Conservation (phyloP, 495 filamentous ascomycete species). For the Penicillium diatomitis region DNA sequence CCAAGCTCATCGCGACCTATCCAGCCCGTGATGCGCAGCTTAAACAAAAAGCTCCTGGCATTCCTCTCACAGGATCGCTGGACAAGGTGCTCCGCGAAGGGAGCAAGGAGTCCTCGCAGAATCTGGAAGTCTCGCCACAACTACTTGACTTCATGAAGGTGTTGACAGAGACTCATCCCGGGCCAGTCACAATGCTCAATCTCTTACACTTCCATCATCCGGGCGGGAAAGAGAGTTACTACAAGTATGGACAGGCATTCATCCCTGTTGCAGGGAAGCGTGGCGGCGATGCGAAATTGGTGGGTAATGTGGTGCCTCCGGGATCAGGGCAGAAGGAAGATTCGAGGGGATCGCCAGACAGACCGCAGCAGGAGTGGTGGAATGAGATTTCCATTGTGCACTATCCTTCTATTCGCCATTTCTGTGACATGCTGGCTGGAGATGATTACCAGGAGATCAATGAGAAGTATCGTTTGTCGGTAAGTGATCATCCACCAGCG, state of each 20-base stretch:
- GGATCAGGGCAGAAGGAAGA: slow-evolving; percentile 11
- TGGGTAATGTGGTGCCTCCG: slow-evolving; percentile 45
- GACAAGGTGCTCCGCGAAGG: slow-evolving; percentile 14
- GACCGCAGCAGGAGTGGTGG: slow-evolving; percentile 33
- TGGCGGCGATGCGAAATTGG: slow-evolving; percentile 54
- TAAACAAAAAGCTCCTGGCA: slow-evolving; percentile 25
- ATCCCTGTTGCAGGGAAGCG: slow-evolving; percentile 41
- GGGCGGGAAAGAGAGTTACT: slow-evolving; percentile 44
- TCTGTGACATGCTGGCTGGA: slow-evolving; percentile 53
- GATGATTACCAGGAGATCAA: slow-evolving; percentile 58
- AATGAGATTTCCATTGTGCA: slow-evolving; percentile 57
- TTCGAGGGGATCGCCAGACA: slow-evolving; percentile 15
- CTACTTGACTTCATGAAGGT: slow-evolving; percentile 40
- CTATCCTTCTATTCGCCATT: slow-evolving; percentile 55
- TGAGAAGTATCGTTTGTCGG: slow-evolving; percentile 42
- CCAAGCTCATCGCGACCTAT: slow-evolving; percentile 39
- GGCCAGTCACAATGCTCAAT: slow-evolving; percentile 60
- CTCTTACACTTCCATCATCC: slow-evolving; percentile 50
- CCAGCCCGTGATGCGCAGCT: slow-evolving; percentile 34
- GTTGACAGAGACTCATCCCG: slow-evolving; percentile 18
- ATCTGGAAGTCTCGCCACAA: slow-evolving; percentile 45
- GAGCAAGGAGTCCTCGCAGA: slow-evolving; percentile 34
- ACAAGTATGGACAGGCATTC: slow-evolving; percentile 51
- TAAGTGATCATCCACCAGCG: slow-evolving; percentile 10
- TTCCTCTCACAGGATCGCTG: slow-evolving; percentile 34